Percentiles rank a stretch among this genome's conserved stretches.
Conservation (phyloP, 73 alveolate genomes). For the Blepharisma japonicum region DNA sequence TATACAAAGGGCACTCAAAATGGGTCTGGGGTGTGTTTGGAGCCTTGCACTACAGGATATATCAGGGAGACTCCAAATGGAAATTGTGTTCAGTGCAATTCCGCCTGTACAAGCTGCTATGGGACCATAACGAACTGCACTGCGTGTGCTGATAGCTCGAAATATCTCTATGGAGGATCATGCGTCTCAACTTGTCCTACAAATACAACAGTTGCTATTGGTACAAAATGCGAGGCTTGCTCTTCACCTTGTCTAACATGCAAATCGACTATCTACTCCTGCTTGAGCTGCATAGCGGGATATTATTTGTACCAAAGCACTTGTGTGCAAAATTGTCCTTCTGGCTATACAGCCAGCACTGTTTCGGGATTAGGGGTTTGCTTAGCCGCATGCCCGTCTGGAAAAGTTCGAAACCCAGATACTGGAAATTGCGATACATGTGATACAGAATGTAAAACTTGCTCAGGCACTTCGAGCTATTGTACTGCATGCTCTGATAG, state of each 20-base stretch:
- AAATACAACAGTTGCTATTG: not conserved
- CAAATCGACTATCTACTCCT: not conserved
- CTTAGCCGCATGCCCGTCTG: constrained; percentile 3
- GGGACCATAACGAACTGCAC: not conserved
- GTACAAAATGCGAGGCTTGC: not conserved
- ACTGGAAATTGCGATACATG: not conserved
- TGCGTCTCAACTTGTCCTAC: constrained; percentile 16
- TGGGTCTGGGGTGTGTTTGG: not conserved
- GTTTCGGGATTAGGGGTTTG: not conserved
- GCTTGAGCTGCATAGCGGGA: constrained; percentile 5
- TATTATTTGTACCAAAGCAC: constrained; percentile 14
- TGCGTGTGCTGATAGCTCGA: not conserved
- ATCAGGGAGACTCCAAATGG: not conserved
- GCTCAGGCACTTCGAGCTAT: not conserved
- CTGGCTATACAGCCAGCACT: not conserved
- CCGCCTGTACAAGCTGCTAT: not conserved
- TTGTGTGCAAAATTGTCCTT: not conserved
- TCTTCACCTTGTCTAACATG: constrained; percentile 25
- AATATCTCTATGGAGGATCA: not conserved
- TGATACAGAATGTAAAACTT: not conserved
- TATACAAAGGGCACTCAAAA: not conserved
- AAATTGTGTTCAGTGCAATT: not conserved
- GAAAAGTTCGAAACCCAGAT: not conserved
- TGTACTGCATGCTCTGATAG: constrained; percentile 1
- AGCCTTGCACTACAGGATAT: constrained; percentile 22